phyloP scores from a whole-genome alignment of 23 red algal genomes.

The Agarophyton chilense region DNA sequence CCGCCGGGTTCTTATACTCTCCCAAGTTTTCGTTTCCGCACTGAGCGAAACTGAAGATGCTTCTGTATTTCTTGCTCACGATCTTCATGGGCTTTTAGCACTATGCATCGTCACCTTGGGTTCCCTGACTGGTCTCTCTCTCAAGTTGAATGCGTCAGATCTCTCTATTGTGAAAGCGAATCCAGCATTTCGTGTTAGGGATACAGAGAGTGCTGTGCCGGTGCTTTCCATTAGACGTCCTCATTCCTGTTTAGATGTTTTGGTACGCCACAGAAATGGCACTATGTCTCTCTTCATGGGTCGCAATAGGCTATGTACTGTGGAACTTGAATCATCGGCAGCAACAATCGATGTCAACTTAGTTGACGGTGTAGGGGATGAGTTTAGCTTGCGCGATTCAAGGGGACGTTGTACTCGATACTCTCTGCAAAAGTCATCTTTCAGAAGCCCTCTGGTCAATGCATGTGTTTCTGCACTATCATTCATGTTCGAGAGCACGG shows the following conservation, averaged over 20 bases:
- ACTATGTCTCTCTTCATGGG: slow-evolving; percentile 54
- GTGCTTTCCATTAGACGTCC: slow-evolving; percentile 46
- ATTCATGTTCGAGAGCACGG: slow-evolving; percentile 43
- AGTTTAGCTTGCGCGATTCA: slow-evolving; percentile 24
- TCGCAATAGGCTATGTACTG: slow-evolving; percentile 49
- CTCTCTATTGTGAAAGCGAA: background rate
- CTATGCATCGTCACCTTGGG: slow-evolving; percentile 44
- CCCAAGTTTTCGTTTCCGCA: slow-evolving; percentile 14
- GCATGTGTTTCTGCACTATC: slow-evolving; percentile 39
- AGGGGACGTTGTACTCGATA: slow-evolving; percentile 2
- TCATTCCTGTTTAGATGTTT: slow-evolving; percentile 45
- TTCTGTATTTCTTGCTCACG: slow-evolving; percentile 51
- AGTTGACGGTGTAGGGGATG: slow-evolving; percentile 12
- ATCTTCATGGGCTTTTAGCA: slow-evolving; percentile 52
- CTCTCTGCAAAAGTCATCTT: background rate
- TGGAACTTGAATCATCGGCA: background rate
- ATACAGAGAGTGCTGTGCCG: slow-evolving; percentile 43
- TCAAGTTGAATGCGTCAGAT: slow-evolving; percentile 8
- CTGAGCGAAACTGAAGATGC: background rate
- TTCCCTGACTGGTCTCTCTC: slow-evolving; percentile 44
- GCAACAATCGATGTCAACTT: background rate
- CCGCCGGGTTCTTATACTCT: slow-evolving; percentile 2
- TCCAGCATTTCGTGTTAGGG: slow-evolving; percentile 44
- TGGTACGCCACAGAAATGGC: slow-evolving; percentile 28
- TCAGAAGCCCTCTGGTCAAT: slow-evolving; percentile 48